Base-by-base conservation (phyloP, 2,329 filamentous ascomycete genomes). In the Neofusicoccum ribis region DNA sequence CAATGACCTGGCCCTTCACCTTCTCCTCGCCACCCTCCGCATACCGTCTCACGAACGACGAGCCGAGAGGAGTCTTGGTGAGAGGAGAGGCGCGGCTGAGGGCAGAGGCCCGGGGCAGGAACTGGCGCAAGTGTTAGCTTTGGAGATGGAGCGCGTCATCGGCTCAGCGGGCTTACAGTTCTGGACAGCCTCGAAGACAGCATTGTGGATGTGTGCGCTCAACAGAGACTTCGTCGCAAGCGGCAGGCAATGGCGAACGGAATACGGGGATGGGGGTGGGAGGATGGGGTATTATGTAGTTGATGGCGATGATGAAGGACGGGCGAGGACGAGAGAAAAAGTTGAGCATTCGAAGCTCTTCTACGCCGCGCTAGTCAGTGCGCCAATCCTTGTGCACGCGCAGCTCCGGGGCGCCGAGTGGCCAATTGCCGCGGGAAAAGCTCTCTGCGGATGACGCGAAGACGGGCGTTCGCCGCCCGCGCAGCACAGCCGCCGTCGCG, bases 1-100 rank as follows among this genome's bases (percentile, higher is more conserved):
- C 95, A 77, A 98, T 97, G 80, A 98, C 94, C 76, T 91, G 84
- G 77, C 95, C 95, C 84, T 94, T 92, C 68, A 98, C 92, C 88
- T 97, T 97, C 79, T 87, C 86, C 71, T 86, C 83, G 67, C 83
- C 83, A 74, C 86, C 87, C 71, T 91, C 89, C 72, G 91, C 90
- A 83, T 91, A 92, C 74, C 91, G 86, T 72, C 82, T 77, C 76
- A 89, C 88, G 78, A 94, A 92, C 74, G 88, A 87, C 70, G 91
- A 88, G 70, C 85, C 85, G 74, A 91, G 80, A 70, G 92, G 88
- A 73, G 89, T 86, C 82, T 89, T 89, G 78, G 88, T 81, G 76
- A 87, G 82, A 67, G 86, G 83, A 73, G 88, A 85, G 75, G 88
- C 85, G 80, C 90, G 89, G 77, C 88, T 83, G 79, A 89, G 83